Evolutionary conservation across 2,329 filamentous ascomycete species (phyloP), one percentile per base, ranked within the genome.

Genomic region (Aureobasidium lini): DNA sequence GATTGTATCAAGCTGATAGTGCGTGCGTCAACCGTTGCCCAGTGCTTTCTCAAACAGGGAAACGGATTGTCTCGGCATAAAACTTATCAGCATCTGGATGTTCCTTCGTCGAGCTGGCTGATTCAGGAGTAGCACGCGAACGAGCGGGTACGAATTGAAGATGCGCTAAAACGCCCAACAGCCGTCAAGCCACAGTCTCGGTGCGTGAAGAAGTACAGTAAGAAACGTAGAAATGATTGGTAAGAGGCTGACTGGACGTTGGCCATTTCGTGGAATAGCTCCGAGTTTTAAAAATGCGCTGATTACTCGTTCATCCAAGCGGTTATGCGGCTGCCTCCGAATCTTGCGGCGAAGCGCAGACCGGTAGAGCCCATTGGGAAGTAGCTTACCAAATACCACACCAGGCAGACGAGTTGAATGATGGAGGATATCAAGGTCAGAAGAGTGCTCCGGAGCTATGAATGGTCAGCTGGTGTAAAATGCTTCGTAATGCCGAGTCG

Each of bases 361-460:
- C 94, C 90, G 59, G 87, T 89, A 60, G 89, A 89, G 42, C 94
- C 94, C 92, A 97, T 96, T 29, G 94, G 94, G 69, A 97, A 97
- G 74, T 99, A 99, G 75, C 90, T 95, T 73, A 97, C 86, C 48
- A 96, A 81, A 76, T 97, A 97, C 93, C 93, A 97, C 48, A 90
- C 65, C 64, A 97, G 79, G 63, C 88, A 89, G 57, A 86, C 85
- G 58, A 97, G 80, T 72, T 99, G 94, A 66, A 92, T 77, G 62
- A 96, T 81, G 62, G 90, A 86, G 23, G 91, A 88, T 64, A 96
- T 77, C 58, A 97, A 79, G 15, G 94, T 97, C 64, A 97, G 83
- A 63, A 95, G 76, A 42, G 89, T 91, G 71, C 82, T 93, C 71
- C 88, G 88, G 65, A 95, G 85, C 91, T 96, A 63, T 48, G 47